Base-by-base conservation (phyloP, 202 grass and related monocot species). In the Dendrocalamus latiflorus region DNA sequence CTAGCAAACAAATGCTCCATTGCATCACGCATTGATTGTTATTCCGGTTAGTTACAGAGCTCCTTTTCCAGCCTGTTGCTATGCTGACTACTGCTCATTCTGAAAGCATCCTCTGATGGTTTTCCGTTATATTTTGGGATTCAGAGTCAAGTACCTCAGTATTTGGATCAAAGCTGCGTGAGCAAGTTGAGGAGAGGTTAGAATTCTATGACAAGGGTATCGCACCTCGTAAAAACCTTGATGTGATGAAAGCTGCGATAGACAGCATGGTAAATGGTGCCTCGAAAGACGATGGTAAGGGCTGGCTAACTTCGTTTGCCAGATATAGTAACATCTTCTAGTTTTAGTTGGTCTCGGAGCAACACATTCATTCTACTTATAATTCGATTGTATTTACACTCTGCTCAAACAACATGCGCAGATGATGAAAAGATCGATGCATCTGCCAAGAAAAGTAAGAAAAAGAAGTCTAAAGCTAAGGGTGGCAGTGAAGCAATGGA, bases 1-100 rank as follows among this genome's bases (percentile, higher is more conserved):
- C 87, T 99, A 51, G 96, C 96, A 20, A 99, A 95, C 69, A 99
- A 99, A 66, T 99, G 96, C 25, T 99, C 96, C 11, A 95, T 99
- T 88, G 96, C 96, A 76, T 95, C 96, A 47, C 93, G 96, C 55
- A 99, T 99, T 75, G 96, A 99, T 56, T 99, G 96, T 59, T 99
- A 90, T 70, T 99, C 96, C 15, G 96, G 93, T 99, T 70, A 76
- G 87, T 83, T 82, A 21, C 26, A 47, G 5, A 9, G 10, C 9
- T 50, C 2, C 17, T 10, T 41, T 44, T 56, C 1, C 26, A 20
- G 33, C 26, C 1, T 68, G 6, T 78, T 50, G 22, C 12, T 17
- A 38, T 56, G 22, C 22, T 55, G 11, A 37, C n/a, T 51, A 26
- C 26, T 42, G 11, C 44, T 65, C 17, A 30, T 71, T 72, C 12